These are phyloP conservation scores for Thelephora ganbajun DNA, from an alignment of 768 basidiomycete genomes.

Conservation along the genomic window DNA sequence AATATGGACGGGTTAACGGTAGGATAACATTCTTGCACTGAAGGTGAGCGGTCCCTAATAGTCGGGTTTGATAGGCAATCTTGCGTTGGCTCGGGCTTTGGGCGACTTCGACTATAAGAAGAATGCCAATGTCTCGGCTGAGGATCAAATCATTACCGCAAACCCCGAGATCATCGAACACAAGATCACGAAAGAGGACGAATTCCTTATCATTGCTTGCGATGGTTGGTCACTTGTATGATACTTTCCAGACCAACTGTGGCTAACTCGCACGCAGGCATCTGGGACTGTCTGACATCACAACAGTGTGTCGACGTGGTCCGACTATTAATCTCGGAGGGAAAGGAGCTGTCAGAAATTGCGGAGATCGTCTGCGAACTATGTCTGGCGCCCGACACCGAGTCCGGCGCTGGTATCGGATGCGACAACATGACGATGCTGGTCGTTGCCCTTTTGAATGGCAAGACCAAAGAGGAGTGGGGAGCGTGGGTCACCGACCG, in stretches of 20 bases:
- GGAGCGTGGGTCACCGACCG: constrained; percentile 78
- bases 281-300: constrained; percentile 94
- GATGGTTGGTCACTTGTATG: constrained; percentile 49
- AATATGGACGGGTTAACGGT: constrained; percentile 97
- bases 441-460: constrained; percentile 77
- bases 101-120: constrained; percentile 99
- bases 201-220: constrained; percentile 93
- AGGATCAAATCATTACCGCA: constrained; percentile 88
- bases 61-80: constrained; percentile 50
- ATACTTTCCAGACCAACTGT: constrained; percentile 3
- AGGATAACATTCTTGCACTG: constrained; percentile 2
- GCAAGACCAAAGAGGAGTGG: constrained; percentile 87
- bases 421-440: constrained; percentile 99
- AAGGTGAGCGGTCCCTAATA: not conserved
- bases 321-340: constrained; percentile 67
- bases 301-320: constrained; percentile 89
- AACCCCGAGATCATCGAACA: constrained; percentile 86
- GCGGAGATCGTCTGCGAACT: constrained; percentile 83
- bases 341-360: constrained; percentile 69
- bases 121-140: constrained; percentile 65
- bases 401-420: constrained; percentile 83
- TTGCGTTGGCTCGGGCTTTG: constrained; percentile 86
- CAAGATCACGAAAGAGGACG: constrained; percentile 76
- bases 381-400: constrained; percentile 88
- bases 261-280: constrained; percentile 41